Evolutionary conservation across 768 basidiomycete species (phyloP), one percentile per base, ranked within the genome.

Genomic region (Postia placenta): DNA sequence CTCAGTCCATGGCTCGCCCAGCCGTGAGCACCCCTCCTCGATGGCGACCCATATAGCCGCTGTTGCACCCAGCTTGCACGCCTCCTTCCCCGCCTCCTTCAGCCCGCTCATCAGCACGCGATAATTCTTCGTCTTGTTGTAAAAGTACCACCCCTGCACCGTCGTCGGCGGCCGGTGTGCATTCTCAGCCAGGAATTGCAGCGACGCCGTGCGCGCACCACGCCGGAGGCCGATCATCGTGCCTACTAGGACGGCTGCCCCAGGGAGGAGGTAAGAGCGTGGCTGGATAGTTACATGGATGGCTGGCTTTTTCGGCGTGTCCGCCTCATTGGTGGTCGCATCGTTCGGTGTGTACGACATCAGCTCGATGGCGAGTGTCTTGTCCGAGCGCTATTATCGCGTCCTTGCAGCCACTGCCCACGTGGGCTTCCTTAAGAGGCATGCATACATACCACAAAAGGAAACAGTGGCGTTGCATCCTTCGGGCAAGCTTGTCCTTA

Each of bases 41-140:
- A 75, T 56, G 19, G 67, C 70, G 2, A 75, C 76, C 74, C 76
- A 81, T 19, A 65, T 70, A 17, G 70, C 55, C 36, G 69, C 78
- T n/a, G 68, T 64, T 11, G 64, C 56, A 12, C 73, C 74, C 35
- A 91, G 66, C 58, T 71, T 74, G 45, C 64, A 55, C 1, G 75
- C 83, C 44, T 88, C 79, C 48, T 55, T 53, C 1, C 75, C 85
- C 5, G 79, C 91, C 14, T 79, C 81, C 58, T 78, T 79, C 62
- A 93, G 62, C 7, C 78, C 91, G 0, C 77, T 85, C 53, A 82
- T 74, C 60, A 91, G 75, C 56, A 92, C 80, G 57, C 79, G 74
- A 73, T 93, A 94, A 72, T 94, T 94, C 67, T 94, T 95, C 24
- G 90, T 92, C 73, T 94, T 94, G 64, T 91, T 87, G 80, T 95